phyloP scores from a whole-genome alignment of 2,329 filamentous ascomycete species.

The Knufia petricola region DNA sequence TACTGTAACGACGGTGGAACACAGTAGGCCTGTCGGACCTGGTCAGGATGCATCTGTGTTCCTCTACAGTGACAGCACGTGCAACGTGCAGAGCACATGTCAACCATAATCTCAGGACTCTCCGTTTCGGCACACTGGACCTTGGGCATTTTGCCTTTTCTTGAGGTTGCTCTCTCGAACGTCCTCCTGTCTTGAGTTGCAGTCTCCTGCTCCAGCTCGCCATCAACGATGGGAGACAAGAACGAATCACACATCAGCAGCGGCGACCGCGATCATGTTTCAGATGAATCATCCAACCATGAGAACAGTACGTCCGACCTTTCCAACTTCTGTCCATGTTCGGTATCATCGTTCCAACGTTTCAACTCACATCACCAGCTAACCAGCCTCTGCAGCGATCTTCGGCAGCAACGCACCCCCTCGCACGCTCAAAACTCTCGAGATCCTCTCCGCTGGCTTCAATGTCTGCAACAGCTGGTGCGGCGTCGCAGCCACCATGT shows the following conservation, averaged over 20 bases:
- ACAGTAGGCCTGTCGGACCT: no score
- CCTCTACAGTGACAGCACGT: no score
- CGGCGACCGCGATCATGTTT: background rate
- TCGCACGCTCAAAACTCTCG: conserved; percentile 10
- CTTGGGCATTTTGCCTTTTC: no score
- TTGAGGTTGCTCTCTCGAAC: no score
- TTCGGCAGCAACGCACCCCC: conserved; percentile 4
- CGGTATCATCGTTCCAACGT: background rate
- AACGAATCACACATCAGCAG: background rate
- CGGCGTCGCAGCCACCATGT: conserved; percentile 22
- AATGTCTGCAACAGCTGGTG: conserved; percentile 25
- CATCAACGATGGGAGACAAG: conserved; percentile 4
- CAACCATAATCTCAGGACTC: no score
- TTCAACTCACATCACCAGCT: no score
- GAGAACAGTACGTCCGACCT: conserved; percentile 3
- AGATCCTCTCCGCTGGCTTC: conserved; percentile 22
- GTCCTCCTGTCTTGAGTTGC: no score
- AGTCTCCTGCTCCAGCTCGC: background rate
- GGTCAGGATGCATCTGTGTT: no score
- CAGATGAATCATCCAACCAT: background rate
- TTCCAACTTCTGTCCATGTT: background rate
- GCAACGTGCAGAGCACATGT: no score
- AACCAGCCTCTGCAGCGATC: background rate
- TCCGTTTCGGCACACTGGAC: no score
- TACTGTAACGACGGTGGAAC: no score